Evolutionary conservation across 768 basidiomycete genomes (phyloP), one percentile per base, ranked within the genome.

Genomic region (Cytidiella melzeri): DNA sequence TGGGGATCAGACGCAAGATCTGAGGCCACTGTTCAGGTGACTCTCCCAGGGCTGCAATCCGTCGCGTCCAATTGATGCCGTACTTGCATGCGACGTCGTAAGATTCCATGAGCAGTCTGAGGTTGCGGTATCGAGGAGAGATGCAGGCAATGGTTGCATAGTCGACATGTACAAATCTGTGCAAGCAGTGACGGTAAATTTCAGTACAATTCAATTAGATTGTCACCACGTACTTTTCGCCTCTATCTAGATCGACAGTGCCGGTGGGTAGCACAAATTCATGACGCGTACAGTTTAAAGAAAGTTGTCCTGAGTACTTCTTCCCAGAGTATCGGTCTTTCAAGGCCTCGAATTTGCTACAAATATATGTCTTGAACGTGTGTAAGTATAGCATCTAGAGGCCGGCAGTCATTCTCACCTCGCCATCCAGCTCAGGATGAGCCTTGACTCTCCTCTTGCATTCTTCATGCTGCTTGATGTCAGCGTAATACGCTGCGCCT

Each of bases 1-100:
- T 58, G 1, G 47, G 44, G 0, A 57, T 37, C 1, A 41, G 47
- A 6, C 36, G 20, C 0, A 51, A n/a, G 7, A 44, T 57, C 40
- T 25, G 28, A 5, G 50, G 46, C n/a, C 45, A 49, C 13, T 41
- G 19, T 4, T 25, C 21, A 9, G 39, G 9, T n/a, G 5, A 21
- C 9, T 26, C 21, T 2, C 13, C n/a, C 19, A 62, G 48, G 18
- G 49, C 43, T n/a, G 38, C 11, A 15, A 59, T 40, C 1, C 56
- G 50, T 11, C 46, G 26, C 1, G 21, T 25, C n/a, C 54, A 45
- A n/a, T 55, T 44, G 1, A 43, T 47, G 4, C 37, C 47, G 38
- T 56, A 62, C 30, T 65, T 58, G 39, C 61, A 64, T n/a, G 48
- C 49, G 41, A 64, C 63, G 51, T 64, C 64, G 43, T 65, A 65